Evolutionary conservation across 2,329 filamentous ascomycete genomes (phyloP), one percentile per base, ranked within the genome.

Genomic region (Claviceps sp.): DNA sequence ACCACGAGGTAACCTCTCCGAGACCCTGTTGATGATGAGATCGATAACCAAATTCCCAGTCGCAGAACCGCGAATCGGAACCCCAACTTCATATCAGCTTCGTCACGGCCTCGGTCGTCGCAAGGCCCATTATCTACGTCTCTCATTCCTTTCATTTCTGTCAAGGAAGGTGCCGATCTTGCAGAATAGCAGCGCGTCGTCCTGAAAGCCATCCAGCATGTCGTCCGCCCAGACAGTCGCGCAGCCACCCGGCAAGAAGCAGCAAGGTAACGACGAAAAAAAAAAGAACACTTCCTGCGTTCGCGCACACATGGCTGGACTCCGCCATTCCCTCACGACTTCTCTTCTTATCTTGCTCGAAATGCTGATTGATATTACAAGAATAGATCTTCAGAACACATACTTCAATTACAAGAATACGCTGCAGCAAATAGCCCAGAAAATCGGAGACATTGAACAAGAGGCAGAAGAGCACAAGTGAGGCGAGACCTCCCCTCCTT

Each of bases 401-500:
- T 93, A 93, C 67, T 80, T 80, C 59, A 88, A 82, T 69, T 91
- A 81, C 70, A 86, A 85, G 66, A 83, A 79, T 60, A 82, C 77
- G 3, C 79, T 98, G 54, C 91, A 97, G 70, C 87, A 93, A 64
- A 82, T 98, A 62, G 93, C 93, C 34, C 85, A 89, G 64, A 97
- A 95, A 69, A 96, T 98, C 60, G 93, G 93, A 42, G 90, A 97
- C 65, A 90, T 98, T 52, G 93, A 98, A 72, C 89, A 95, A 67
- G 93, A 97, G 68, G 84, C 87, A 19, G 93, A 98, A 69, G 93
- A 98, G 68, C 93, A 98, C 76, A 97, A 95, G 93, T 97, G 13
- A 47, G 37, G 17, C 49, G n/a, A n/a, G 10, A n/a, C 19, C 39
- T 14, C 30, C 38, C 11, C n/a, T 26, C 14, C 8, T 41, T 39